These are phyloP conservation scores for Boletus tomentosulus DNA, from an alignment of 768 basidiomycete species.

Conservation along the genomic window DNA sequence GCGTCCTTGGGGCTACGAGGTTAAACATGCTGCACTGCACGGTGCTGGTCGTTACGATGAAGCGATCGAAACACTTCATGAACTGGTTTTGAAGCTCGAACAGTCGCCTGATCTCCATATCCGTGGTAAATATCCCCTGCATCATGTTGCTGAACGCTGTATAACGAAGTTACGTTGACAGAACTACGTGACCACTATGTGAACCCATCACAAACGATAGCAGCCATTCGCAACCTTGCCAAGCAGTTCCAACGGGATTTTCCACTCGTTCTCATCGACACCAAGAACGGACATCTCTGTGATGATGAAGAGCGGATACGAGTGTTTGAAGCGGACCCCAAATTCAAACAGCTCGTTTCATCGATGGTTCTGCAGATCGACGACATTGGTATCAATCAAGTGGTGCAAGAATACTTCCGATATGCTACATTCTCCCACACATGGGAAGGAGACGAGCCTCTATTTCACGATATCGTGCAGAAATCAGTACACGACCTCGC, in stretches of 20 bases:
- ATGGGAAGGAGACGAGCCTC: slow-evolving; percentile 18
- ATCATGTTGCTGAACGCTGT: not conserved
- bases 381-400: not conserved
- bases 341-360: slow-evolving; percentile 15
- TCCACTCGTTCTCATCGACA: slow-evolving; percentile 15
- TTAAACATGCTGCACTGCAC: slow-evolving; percentile 11
- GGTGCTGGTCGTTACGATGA: slow-evolving; percentile 13
- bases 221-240: not conserved
- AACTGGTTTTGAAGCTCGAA: slow-evolving; percentile 3
- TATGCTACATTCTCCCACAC: slow-evolving; percentile 24
- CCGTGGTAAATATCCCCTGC: slow-evolving; percentile 3
- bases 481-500: slow-evolving; percentile 8
- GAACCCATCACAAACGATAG: slow-evolving; percentile 5
- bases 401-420: slow-evolving; percentile 10
- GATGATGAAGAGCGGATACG: slow-evolving; percentile 1
- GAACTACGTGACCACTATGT: slow-evolving; percentile 1
- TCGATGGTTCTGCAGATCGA: slow-evolving; percentile 6
- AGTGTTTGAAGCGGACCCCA: slow-evolving; percentile 7
- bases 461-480: slow-evolving; percentile 11
- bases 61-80: slow-evolving; percentile 10
- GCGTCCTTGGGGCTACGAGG: slow-evolving; percentile 6
- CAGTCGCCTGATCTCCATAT: not conserved
- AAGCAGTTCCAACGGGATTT: slow-evolving; percentile 3
- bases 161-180: not conserved
- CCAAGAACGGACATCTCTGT: slow-evolving; percentile 13